phyloP scores from a whole-genome alignment of 495 filamentous ascomycete species.

The Penicillium odoratum region DNA sequence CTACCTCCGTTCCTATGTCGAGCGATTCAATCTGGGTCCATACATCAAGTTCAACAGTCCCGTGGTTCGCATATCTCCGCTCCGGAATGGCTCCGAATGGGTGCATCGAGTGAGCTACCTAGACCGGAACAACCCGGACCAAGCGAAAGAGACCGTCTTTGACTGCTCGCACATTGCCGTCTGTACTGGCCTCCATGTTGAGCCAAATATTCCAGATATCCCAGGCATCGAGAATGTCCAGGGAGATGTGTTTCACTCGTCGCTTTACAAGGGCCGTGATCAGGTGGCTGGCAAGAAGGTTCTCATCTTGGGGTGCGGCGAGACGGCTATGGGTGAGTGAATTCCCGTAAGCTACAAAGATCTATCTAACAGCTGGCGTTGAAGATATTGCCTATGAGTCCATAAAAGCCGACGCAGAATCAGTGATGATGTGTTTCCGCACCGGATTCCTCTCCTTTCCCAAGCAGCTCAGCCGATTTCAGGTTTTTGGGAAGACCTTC shows the following conservation, averaged over 20 bases:
- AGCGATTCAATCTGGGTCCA: conserved; percentile 12
- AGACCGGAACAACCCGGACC: conserved; percentile 5
- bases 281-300: conserved; percentile 18
- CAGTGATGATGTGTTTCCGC: conserved; percentile 21
- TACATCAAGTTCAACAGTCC: conserved; percentile 18
- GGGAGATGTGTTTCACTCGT: conserved; percentile 22
- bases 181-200: conserved; percentile 22
- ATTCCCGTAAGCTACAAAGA: neutral
- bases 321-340: conserved; percentile 22
- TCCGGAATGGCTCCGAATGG: conserved; percentile 9
- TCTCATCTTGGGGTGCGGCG: conserved; percentile 17
- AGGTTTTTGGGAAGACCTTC: conserved; percentile 18
- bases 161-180: conserved; percentile 21
- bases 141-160: conserved; percentile 8
- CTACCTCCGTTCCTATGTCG: conserved; percentile 19
- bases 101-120: conserved; percentile 16
- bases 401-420: conserved; percentile 20
- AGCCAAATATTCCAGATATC: conserved; percentile 19
- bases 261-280: conserved; percentile 16
- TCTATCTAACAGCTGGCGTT: neutral
- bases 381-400: conserved; percentile 23
- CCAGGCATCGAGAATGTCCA: conserved; percentile 17
- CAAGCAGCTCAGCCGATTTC: conserved; percentile 20
- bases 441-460: conserved; percentile 21
- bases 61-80: conserved; percentile 10